Evolutionary conservation across 306 rosid species (phyloP).

Genomic region (Betula pendula): DNA sequence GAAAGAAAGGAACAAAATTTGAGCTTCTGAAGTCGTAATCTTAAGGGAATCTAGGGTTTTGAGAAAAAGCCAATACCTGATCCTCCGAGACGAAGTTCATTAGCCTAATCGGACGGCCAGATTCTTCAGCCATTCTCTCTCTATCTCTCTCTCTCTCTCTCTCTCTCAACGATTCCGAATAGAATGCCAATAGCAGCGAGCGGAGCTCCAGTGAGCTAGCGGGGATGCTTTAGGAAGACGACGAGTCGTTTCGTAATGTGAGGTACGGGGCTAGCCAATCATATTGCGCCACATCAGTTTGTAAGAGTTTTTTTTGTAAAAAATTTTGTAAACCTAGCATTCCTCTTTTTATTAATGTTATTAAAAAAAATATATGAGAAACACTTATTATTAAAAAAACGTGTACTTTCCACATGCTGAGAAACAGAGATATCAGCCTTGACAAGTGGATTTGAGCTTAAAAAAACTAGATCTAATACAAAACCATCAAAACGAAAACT

Average conservation of each 20-base stretch:
- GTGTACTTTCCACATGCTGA: no score
- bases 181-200: neutral
- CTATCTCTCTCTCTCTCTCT: neutral
- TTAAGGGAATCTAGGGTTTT: neutral
- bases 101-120: slow-evolving; percentile 55
- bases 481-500: no score
- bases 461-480: no score
- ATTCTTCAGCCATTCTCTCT: slow-evolving; percentile 64
- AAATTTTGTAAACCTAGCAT: no score
- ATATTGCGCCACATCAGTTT: no score
- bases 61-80: slow-evolving; percentile 48
- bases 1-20: neutral
- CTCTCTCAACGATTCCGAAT: neutral
- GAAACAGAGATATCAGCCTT: no score
- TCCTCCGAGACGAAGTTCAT: slow-evolving; percentile 92
- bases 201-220: neutral
- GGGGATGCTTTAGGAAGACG: neutral
- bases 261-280: no score
- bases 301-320: no score
- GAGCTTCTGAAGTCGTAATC: neutral
- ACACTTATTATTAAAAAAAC: no score
- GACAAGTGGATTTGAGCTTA: no score
- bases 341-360: no score
- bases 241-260: neutral
- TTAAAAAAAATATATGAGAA: no score